Base-by-base conservation (phyloP, 1,284 basidiomycete species). In the Tremellales sp. region DNA sequence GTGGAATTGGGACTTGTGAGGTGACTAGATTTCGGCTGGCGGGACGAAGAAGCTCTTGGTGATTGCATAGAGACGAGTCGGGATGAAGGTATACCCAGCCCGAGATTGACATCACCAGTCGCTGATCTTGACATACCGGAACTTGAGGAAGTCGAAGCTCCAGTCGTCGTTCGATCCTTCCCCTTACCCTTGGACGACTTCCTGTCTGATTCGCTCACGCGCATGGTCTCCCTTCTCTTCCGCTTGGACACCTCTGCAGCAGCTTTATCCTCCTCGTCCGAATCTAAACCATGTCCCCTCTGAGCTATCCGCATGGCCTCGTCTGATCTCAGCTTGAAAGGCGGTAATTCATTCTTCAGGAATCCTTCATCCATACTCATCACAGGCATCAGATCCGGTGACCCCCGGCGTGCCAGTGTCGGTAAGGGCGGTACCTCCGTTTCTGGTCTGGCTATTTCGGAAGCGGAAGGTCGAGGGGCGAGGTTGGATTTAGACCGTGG, bases 291-390 rank as follows among this genome's bases (percentile, higher is more conserved):
- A 44, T 65, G 53, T 3, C 64, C 64, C 21, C 47, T 46, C 41
- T 57, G 46, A 7, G 64, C 64, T 26, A 66, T 64, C 24, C 55
- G 42, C 46, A 66, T 40, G 0, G 62, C 61, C 43, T 66, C 64
- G 3, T 57, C 61, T 5, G 59, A 47, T 11, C 44, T 36, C 41
- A 67, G 42, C 35, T 43, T 48, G 49, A 67, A 67, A 0, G 64
- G 64, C 13, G 64, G 64, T 33, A 67, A 44, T 41, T 67, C 64
- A 51, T 67, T 63, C 51, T 59, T 63, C 49, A 67, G 57, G 44
- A 62, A 56, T 1, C 56, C 60, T 27, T 63, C 61, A 19, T 31
- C 48, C n/a, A 49, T 48, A n/a, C 49, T 36, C 11, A 35, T 40
- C 36, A 24, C 27, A 21, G 21, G 17, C 22, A 51, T 40, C 39